These are phyloP conservation scores for Syncephalastrum sp. DNA, from an alignment of 371 early-diverging fungal species.

Conservation along the genomic window DNA sequence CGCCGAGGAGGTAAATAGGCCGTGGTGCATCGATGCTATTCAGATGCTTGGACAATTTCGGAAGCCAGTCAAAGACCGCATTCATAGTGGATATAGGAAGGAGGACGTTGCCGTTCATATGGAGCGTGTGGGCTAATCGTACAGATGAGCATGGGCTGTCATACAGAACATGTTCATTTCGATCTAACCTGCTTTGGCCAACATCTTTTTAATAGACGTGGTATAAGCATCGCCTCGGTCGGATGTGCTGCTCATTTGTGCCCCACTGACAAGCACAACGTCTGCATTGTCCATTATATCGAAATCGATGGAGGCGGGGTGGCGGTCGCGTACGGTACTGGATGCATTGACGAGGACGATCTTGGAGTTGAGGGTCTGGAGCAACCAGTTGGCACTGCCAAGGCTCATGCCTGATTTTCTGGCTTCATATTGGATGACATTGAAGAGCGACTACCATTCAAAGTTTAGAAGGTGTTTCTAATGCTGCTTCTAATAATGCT, in stretches of 20 bases:
- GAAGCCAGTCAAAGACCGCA: conserved; percentile 74
- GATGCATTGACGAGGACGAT: conserved; percentile 70
- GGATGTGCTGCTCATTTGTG: conserved; percentile 19
- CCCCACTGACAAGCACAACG: conserved; percentile 51
- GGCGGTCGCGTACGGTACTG: conserved; percentile 56
- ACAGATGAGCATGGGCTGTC: neutral
- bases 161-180: conserved; percentile 1
- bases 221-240: conserved; percentile 18
- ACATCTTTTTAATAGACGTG: conserved; percentile 18
- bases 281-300: conserved; percentile 57
- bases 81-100: conserved; percentile 71
- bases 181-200: conserved; percentile 32
- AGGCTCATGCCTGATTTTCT: conserved; percentile 54
- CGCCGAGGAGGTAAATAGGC: conserved; percentile 73
- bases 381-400: conserved; percentile 74
- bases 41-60: conserved; percentile 55
- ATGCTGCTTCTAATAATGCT: no score
- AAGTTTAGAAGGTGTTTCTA: no score
- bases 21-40: conserved; percentile 51
- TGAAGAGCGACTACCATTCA: conserved; percentile 2
- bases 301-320: conserved; percentile 70
- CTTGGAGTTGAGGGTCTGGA: conserved; percentile 61
- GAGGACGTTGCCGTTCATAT: conserved; percentile 67
- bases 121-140: conserved; percentile 49
- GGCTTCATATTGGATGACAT: conserved; percentile 17